Evolutionary conservation across 2,329 filamentous ascomycete species (phyloP).

Genomic region (Trichoderma aggressivum): DNA sequence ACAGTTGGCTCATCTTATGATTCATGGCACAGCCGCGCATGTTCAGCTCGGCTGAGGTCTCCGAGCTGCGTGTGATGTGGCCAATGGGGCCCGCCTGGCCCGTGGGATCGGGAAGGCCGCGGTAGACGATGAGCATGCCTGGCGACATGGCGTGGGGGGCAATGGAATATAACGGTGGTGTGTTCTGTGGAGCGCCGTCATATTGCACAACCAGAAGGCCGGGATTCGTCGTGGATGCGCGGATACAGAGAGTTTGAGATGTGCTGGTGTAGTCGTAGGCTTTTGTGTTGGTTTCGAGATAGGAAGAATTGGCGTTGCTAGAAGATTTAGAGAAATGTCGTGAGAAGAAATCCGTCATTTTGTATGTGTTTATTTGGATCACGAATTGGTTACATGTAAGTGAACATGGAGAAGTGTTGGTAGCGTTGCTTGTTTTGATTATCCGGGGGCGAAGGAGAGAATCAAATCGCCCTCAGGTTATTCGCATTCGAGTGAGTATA

Average conservation of each 20-base stretch:
- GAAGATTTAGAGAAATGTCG: background rate
- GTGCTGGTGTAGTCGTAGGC: background rate
- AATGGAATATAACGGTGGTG: background rate
- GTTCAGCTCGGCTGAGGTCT: background rate
- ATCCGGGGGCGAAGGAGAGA: background rate
- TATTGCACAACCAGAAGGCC: background rate
- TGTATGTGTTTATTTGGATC: background rate
- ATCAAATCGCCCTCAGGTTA: background rate
- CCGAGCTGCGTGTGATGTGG: background rate
- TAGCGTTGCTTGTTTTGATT: background rate
- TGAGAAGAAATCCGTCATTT: background rate
- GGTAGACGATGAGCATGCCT: background rate
- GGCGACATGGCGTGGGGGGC: background rate
- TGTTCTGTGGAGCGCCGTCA: background rate
- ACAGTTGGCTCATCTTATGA: background rate
- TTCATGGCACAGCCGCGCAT: background rate
- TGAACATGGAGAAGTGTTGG: background rate
- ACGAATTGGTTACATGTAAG: background rate
- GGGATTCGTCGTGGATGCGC: background rate
- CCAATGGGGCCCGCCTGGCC: background rate
- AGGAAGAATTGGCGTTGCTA: background rate
- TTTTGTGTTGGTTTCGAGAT: background rate
- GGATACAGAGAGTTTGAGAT: background rate
- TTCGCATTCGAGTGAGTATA: too few species aligned
- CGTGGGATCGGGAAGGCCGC: background rate